These are phyloP conservation scores for Casaregolazyma lundiana DNA, from an alignment of 1,139 yeast genomes.

Conservation along the genomic window DNA sequence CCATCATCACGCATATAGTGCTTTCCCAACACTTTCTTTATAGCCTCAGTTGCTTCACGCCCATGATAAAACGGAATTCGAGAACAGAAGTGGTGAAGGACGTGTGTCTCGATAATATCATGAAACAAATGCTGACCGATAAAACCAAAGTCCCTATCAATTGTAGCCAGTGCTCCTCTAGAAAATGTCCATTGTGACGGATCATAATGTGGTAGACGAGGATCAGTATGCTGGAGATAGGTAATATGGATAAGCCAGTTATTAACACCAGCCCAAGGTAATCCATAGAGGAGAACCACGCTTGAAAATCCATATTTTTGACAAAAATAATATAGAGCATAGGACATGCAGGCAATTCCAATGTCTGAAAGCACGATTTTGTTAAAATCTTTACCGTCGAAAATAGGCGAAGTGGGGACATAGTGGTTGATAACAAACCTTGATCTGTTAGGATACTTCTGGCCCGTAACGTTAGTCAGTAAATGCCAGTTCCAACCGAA, in stretches of 20 bases:
- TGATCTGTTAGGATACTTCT: slow-evolving; percentile 52
- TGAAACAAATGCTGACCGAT: slow-evolving; percentile 78
- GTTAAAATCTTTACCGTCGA: slow-evolving; percentile 66
- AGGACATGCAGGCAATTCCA: slow-evolving; percentile 55
- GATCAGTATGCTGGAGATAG: slow-evolving; percentile 79
- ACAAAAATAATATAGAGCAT: slow-evolving; percentile 60
- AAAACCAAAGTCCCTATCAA: slow-evolving; percentile 80
- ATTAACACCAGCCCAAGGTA: slow-evolving; percentile 78
- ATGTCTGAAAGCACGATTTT: slow-evolving; percentile 66
- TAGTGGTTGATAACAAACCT: slow-evolving; percentile 55
- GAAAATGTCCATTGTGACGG: slow-evolving; percentile 77
- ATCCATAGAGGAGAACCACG: slow-evolving; percentile 63
- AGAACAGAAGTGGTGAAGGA: slow-evolving; percentile 77
- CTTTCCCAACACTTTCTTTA: slow-evolving; percentile 76
- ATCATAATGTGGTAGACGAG: slow-evolving; percentile 74
- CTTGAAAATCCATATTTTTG: slow-evolving; percentile 59
- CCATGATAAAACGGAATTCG: slow-evolving; percentile 86
- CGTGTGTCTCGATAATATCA: slow-evolving; percentile 87
- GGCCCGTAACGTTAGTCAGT: slow-evolving; percentile 73
- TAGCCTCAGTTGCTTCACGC: slow-evolving; percentile 73
- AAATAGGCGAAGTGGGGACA: slow-evolving; percentile 67
- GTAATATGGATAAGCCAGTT: slow-evolving; percentile 89
- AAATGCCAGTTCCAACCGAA: slow-evolving; percentile 73
- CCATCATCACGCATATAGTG: slow-evolving; percentile 66
- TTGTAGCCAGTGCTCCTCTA: slow-evolving; percentile 84